A percentile compares a stretch with the other conserved stretches of the same genome.
Evolutionary conservation across 495 filamentous ascomycete genomes (phyloP).

Genomic region (Diplogelasinospora grovesii): DNA sequence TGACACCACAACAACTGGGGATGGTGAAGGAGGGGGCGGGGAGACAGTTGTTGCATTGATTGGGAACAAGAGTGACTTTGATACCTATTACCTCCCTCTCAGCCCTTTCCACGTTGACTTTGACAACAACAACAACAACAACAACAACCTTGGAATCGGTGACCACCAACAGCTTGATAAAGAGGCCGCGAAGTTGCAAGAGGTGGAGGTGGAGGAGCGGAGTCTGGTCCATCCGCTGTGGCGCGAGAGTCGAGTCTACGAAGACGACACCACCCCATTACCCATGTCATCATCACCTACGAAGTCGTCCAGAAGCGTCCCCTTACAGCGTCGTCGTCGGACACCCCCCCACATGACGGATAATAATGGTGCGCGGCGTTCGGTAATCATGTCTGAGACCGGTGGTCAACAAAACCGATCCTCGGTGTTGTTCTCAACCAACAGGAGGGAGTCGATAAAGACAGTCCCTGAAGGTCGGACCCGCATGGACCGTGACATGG

Average conservation of each 20-base stretch:
- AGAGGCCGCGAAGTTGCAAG: constrained; percentile 11
- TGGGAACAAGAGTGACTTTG: constrained; percentile 20
- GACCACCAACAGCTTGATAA: constrained; percentile 1
- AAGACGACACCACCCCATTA: too few species aligned
- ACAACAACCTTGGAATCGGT: neutral
- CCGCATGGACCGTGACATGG: too few species aligned
- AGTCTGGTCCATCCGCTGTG: constrained; percentile 19
- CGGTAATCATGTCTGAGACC: too few species aligned
- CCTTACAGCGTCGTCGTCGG: neutral
- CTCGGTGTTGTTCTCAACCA: too few species aligned
- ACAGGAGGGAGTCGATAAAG: too few species aligned
- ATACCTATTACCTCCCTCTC: constrained; percentile 1
- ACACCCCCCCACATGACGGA: too few species aligned
- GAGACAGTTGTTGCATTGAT: constrained; percentile 16
- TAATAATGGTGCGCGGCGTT: too few species aligned
- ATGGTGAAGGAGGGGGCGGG: neutral
- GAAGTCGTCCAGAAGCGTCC: constrained; percentile 4
- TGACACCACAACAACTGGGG: neutral
- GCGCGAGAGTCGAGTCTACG: constrained; percentile 7
- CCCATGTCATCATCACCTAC: too few species aligned
- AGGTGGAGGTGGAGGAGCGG: constrained; percentile 12
- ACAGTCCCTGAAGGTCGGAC: too few species aligned
- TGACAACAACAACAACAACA: constrained; percentile 4
- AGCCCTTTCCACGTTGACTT: constrained; percentile 9
- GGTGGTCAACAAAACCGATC: too few species aligned